Conservation (phyloP, 2,329 filamentous ascomycete genomes). For the Aquanectria penicillioides region DNA sequence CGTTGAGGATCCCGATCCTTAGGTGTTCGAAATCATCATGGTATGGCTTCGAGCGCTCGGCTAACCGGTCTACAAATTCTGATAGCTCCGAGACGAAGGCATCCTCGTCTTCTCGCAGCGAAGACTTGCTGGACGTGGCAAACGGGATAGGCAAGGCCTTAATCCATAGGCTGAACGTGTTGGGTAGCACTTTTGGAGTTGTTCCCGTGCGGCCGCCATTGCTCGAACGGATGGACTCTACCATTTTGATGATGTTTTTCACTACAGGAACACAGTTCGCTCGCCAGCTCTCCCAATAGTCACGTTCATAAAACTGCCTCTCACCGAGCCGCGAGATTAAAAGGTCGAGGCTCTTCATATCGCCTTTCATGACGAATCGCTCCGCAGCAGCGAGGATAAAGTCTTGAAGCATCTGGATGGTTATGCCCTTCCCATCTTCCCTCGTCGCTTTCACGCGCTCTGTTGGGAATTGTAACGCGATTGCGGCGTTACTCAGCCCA, state of each 20-base stretch:
- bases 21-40: conserved; percentile 34
- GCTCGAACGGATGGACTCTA: conserved; percentile 24
- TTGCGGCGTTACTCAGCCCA: conserved; percentile 13
- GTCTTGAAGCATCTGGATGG: conserved; percentile 5
- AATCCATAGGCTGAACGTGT: conserved; percentile 25
- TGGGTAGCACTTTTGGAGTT: conserved; percentile 22
- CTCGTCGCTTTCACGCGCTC: conserved; percentile 12
- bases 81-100: conserved; percentile 24
- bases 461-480: conserved; percentile 5
- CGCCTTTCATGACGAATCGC: conserved; percentile 9
- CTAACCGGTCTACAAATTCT: conserved; percentile 24
- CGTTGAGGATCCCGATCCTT: conserved; percentile 22
- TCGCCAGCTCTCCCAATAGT: conserved; percentile 29
- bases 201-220: neutral
- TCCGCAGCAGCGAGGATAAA: conserved; percentile 12
- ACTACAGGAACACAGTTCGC: conserved; percentile 36
- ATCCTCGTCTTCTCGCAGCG: conserved; percentile 3
- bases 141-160: conserved; percentile 28
- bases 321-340: conserved; percentile 7
- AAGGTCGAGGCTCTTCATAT: neutral
- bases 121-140: neutral
- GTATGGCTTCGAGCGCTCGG: conserved; percentile 28
- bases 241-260: conserved; percentile 21
- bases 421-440: conserved; percentile 5
- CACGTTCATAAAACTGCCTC: neutral